Evolutionary conservation across 2,329 filamentous ascomycete species (phyloP).

Genomic region (Ceratocystis variospora): DNA sequence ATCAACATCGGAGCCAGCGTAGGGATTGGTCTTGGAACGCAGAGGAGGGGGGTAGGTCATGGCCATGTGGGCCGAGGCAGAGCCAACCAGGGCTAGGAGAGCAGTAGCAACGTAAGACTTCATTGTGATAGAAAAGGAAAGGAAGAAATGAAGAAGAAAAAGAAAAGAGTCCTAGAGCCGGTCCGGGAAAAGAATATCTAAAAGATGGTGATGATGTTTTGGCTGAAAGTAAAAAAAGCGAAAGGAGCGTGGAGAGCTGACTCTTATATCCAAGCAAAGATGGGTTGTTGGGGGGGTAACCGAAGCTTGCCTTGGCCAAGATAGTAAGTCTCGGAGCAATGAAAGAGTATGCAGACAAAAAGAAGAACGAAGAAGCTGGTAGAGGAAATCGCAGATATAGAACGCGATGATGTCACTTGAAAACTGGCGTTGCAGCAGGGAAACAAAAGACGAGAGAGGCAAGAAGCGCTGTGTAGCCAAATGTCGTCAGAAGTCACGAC

Average conservation of each 20-base stretch:
- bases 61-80: slow-evolving; percentile 42
- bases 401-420: neutral
- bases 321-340: neutral
- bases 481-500: neutral
- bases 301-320: neutral
- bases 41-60: slow-evolving; percentile 41
- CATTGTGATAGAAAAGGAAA: slow-evolving; percentile 28
- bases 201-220: neutral
- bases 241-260: neutral
- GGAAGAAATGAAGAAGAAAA: neutral
- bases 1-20: slow-evolving; percentile 41
- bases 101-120: slow-evolving; percentile 29
- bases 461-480: neutral
- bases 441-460: neutral
- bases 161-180: neutral
- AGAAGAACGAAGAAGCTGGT: neutral
- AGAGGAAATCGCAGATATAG: no score
- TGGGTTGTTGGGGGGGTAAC: neutral
- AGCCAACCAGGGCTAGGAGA: slow-evolving; percentile 31
- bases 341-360: neutral
- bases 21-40: slow-evolving; percentile 39
- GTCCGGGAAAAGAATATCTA: neutral
- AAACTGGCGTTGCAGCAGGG: neutral
- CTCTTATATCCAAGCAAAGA: neutral
- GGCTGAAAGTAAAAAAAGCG: neutral